Base-by-base conservation (phyloP, 1,284 basidiomycete species). In the Rhodotorula sp. region DNA sequence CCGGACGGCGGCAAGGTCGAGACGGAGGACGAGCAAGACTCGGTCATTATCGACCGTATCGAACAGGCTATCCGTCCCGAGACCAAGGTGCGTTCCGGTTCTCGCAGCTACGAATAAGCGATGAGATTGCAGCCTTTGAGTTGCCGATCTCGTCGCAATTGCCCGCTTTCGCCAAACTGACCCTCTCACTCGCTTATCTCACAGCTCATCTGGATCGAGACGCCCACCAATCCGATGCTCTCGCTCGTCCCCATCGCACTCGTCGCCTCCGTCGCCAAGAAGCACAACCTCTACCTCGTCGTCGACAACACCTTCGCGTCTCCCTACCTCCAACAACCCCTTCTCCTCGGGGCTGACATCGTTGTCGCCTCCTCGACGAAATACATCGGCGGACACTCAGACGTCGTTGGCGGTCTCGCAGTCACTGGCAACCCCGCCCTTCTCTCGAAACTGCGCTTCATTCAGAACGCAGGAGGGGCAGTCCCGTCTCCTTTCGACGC, bases 131-230 rank as follows among this genome's bases (percentile, higher is more conserved):
- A 34, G 34, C 34, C 6, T 5, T 34, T 13, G 40, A 44, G 40
- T 13, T 44, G 10, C 40, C n/a, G n/a, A n/a, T n/a, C n/a, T n/a
- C n/a, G n/a, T n/a, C n/a, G n/a, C n/a, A n/a, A n/a, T n/a, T 40
- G 8, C 13, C 37, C 13, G 37, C 37, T 40, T 8, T 40, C 37
- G 37, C 37, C 22, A 50, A 3, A 10, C 20, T n/a, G 30, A 28
- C 46, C 11, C 22, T 3, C n/a, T 9, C 16, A 54, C 57, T 30
- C 34, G 28, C 10, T 26, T 53, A 15, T 54, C n/a, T 51, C 11
- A 5, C 74, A 94, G 89, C 84, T 98, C n/a, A 86, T 99, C 68
- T 98, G 94, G 94, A 87, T 97, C 78, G 94, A 99, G 81, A 86
- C 91, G 0, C 95, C 94, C 0, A 97, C 94, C 22, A 98, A 98